Conservation (phyloP, 441 rosid species). For the Eugenia klotzschiana region DNA sequence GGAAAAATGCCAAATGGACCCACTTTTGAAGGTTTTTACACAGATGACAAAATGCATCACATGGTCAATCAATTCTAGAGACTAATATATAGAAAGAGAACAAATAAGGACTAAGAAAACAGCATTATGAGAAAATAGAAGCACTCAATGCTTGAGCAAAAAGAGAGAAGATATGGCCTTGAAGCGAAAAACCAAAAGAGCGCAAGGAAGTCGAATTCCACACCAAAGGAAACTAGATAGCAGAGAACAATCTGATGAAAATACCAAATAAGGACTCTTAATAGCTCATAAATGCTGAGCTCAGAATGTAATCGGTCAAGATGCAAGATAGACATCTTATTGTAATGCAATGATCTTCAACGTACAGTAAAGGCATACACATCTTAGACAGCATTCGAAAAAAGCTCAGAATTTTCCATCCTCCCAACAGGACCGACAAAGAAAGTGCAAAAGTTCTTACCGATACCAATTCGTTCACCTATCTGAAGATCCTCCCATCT, state of each 20-base stretch:
- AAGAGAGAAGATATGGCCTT: background rate
- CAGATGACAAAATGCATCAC: background rate
- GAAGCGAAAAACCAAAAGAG: background rate
- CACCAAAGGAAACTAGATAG: background rate
- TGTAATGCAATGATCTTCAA: background rate
- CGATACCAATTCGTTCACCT: slow-evolving; percentile 96
- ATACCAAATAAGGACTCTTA: background rate
- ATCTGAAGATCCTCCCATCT: slow-evolving; percentile 86
- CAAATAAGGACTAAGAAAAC: background rate
- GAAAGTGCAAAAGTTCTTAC: slow-evolving; percentile 26
- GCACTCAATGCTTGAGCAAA: background rate
- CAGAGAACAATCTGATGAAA: background rate
- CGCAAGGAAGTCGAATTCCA: background rate
- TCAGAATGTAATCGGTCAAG: background rate
- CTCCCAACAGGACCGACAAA: background rate
- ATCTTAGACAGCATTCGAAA: background rate
- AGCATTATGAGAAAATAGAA: background rate
- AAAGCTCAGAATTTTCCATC: background rate
- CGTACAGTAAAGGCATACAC: background rate
- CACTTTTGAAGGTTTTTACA: background rate
- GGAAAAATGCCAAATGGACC: background rate
- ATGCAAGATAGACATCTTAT: background rate
- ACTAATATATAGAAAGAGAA: background rate
- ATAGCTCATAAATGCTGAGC: background rate
- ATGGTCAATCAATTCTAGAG: background rate